Evolutionary conservation across 306 rosid species (phyloP).

Genomic region (Gleditsia sinensis): DNA sequence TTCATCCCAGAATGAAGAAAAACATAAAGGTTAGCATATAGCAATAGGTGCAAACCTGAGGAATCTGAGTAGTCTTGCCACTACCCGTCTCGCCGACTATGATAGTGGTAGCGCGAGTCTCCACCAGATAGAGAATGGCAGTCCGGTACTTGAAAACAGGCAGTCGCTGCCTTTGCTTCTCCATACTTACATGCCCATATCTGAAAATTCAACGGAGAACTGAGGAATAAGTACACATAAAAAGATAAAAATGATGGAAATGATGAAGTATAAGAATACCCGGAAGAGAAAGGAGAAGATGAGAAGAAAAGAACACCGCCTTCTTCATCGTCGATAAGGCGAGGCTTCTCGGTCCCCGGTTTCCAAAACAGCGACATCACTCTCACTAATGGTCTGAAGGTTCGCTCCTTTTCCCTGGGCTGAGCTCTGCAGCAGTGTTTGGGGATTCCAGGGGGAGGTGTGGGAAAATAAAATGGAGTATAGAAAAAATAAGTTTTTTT

Average conservation of each 20-base stretch:
- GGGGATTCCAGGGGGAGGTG: too few species aligned
- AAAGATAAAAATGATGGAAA: constrained; percentile 2
- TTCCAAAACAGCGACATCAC: constrained; percentile 70
- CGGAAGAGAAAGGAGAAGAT: constrained; percentile 42
- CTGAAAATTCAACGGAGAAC: constrained; percentile 27
- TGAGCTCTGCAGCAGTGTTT: not conserved
- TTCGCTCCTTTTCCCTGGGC: not conserved
- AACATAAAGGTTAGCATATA: not conserved
- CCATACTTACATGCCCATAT: constrained; percentile 61
- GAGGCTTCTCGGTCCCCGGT: constrained; percentile 91
- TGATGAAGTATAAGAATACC: constrained; percentile 27
- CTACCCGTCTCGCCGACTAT: constrained; percentile 97
- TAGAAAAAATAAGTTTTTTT: too few species aligned
- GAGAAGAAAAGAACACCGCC: constrained; percentile 87
- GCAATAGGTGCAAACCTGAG: constrained; percentile 62
- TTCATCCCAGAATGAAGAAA: not conserved
- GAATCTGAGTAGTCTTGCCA: constrained; percentile 95
- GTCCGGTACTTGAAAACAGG: constrained; percentile 88
- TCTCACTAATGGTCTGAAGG: not conserved
- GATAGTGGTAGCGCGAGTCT: constrained; percentile 82
- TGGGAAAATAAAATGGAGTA: too few species aligned
- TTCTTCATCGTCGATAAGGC: constrained; percentile 89
- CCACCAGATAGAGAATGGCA: constrained; percentile 80
- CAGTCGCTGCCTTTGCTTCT: constrained; percentile 84
- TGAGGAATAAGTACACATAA: not conserved